Evolutionary conservation across 345 rosid species (phyloP), one percentile per base, ranked within the genome.

Genomic region (Viola odorata): DNA sequence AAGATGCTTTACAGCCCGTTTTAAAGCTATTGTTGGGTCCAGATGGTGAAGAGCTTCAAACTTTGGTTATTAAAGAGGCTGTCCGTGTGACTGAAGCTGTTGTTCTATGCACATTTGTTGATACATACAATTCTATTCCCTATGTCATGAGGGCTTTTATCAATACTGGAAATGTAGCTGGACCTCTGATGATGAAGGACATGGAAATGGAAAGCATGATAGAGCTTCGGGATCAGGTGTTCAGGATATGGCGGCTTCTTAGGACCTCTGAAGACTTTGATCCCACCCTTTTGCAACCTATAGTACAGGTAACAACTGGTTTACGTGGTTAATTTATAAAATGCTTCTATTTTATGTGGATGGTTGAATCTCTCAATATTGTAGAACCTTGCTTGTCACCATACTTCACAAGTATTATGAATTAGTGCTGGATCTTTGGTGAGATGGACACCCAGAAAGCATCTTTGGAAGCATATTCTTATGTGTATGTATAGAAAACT

Each of bases 1-100:
- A 85, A 67, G 97, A 87, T 47, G 99, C 91, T 53, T 64, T 94
- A 56, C 99, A 94, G 61, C 99, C 99, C 47, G 90, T 87, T 69
- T 64, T 89, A 69, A 83, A 79, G 81, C 81, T 94, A 37, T 72
- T 94, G 47, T 52, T 94, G 68, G 90, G 67, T 60, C 81, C 83
- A 44, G 83, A 89, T 11, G 95, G 97, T 12, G 95, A 89, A 83
- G 89, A 84, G 69, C 94, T 94, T 55, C 73, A 90, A 64, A 41
- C 13, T 52, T 80, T 94, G 58, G 96, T 90, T 13, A 80, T 86
- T 57, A 84, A 87, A 75, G 99, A 94, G 80, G 83, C 99, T 71
- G 84, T 82, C 37, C 75, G 85, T 12, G 89, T 89, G 50, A 79
- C 81, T 50, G 97, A 89, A 78, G 89, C 97, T 49, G 48, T 90